phyloP scores from a whole-genome alignment of 352 stramenopile genomes.

The Phytophthora hibernalis region DNA sequence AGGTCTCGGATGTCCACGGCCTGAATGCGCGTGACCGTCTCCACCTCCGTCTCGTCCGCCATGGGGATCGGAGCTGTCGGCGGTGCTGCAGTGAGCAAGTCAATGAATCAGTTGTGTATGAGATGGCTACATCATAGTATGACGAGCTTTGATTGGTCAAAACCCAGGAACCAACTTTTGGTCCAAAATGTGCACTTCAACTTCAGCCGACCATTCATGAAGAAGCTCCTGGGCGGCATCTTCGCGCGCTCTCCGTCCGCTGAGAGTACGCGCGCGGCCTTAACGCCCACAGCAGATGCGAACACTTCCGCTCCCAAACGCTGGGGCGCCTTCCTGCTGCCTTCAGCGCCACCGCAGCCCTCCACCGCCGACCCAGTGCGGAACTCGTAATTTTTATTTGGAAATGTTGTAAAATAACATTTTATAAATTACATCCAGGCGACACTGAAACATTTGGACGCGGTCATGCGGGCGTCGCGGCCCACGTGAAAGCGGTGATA shows the following conservation, averaged over 20 bases:
- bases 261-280: slow-evolving; percentile 10
- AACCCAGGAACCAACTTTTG: too few species aligned
- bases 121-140: slow-evolving; percentile 26
- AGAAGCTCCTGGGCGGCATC: slow-evolving; percentile 72
- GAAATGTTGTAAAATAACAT: not conserved
- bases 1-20: slow-evolving; percentile 61
- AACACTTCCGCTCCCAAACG: slow-evolving; percentile 1
- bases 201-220: slow-evolving; percentile 54
- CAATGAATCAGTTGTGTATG: slow-evolving; percentile 29
- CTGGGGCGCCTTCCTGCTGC: slow-evolving; percentile 30
- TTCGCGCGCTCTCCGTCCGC: slow-evolving; percentile 51
- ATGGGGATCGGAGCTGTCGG: slow-evolving; percentile 4
- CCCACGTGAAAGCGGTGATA: slow-evolving; percentile 61
- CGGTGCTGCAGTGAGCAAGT: not conserved
- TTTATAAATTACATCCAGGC: slow-evolving; percentile 33
- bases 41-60: slow-evolving; percentile 63
- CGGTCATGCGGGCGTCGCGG: slow-evolving; percentile 57
- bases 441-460: slow-evolving; percentile 62
- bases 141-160: too few species aligned
- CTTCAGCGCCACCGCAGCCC: slow-evolving; percentile 3
- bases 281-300: not conserved
- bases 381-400: slow-evolving; percentile 5
- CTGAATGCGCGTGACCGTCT: slow-evolving; percentile 58
- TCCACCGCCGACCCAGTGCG: slow-evolving; percentile 21
- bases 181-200: slow-evolving; percentile 8